These are phyloP conservation scores for Populus davidiana DNA, from an alignment of 345 rosid genomes.

Conservation along the genomic window DNA sequence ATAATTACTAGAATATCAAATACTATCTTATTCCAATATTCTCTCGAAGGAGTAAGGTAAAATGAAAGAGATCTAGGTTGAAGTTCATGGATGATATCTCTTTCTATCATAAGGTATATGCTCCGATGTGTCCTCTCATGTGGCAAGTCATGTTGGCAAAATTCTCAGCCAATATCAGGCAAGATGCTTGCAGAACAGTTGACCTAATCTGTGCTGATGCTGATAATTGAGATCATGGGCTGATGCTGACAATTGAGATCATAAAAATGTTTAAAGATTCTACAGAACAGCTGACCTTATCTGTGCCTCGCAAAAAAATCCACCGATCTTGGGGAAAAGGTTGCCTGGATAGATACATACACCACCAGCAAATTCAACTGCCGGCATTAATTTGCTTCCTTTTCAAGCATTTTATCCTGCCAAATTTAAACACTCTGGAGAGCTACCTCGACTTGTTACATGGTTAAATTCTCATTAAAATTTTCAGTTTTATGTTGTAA, in stretches of 20 bases:
- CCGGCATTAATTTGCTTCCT: not conserved
- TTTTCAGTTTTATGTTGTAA: no score
- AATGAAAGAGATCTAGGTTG: not conserved
- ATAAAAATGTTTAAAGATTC: not conserved
- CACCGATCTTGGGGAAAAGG: not conserved
- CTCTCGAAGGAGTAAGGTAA: no score
- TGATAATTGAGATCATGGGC: not conserved
- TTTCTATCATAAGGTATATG: not conserved
- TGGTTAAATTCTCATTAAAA: no score
- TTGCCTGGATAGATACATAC: not conserved
- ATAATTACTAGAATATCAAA: no score
- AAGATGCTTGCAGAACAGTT: not conserved
- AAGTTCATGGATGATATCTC: not conserved
- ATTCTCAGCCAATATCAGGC: not conserved
- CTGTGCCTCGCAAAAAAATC: no score
- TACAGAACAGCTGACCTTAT: not conserved
- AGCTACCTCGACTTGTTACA: not conserved
- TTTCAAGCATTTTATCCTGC: not conserved
- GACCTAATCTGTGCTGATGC: not conserved
- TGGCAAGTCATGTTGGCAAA: not conserved
- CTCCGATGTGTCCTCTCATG: not conserved
- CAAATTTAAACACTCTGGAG: not conserved
- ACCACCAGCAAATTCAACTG: not conserved
- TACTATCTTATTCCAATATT: no score
- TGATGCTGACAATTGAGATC: not conserved